These are phyloP conservation scores for Schizosaccharomyces versatilis DNA, from an alignment of 1,139 yeast species.

Conservation along the genomic window DNA sequence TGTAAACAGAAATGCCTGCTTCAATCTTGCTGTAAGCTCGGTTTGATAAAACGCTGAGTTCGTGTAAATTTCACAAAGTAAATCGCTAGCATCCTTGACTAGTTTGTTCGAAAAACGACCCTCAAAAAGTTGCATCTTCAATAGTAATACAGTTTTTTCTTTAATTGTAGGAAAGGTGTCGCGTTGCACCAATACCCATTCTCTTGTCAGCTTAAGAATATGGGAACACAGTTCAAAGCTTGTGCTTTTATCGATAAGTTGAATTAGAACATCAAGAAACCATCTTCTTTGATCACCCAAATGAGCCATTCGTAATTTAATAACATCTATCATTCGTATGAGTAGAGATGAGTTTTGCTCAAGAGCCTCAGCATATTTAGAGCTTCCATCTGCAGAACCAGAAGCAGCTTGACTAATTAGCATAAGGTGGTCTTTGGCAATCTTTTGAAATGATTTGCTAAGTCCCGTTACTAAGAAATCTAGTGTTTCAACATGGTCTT, in stretches of 20 bases:
- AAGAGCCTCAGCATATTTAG: constrained; percentile 6
- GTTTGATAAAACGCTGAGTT: constrained; percentile 60
- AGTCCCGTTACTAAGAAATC: constrained; percentile 55
- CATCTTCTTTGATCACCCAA: constrained; percentile 86
- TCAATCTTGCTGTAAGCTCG: constrained; percentile 85
- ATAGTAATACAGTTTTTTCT: constrained; percentile 82
- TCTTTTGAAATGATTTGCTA: constrained; percentile 69
- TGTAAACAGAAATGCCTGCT: constrained; percentile 88
- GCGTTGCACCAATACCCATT: constrained; percentile 70
- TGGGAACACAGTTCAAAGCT: constrained; percentile 55
- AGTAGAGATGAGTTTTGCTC: constrained; percentile 2
- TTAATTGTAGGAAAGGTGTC: constrained; percentile 86
- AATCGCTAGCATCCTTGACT: constrained; percentile 61
- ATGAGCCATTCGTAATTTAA: constrained; percentile 58
- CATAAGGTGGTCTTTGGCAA: constrained; percentile 63
- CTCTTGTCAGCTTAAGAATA: constrained; percentile 56
- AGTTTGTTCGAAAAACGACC: constrained; percentile 27
- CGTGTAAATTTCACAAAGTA: constrained; percentile 72
- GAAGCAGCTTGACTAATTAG: constrained; percentile 10
- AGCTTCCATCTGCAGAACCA: constrained; percentile 10
- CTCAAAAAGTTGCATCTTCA: constrained; percentile 92
- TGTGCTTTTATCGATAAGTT: constrained; percentile 68
- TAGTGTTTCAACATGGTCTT: constrained; percentile 47
- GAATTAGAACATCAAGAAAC: constrained; percentile 67
- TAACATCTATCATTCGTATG: constrained; percentile 53